These are phyloP conservation scores for Diaporthe sp. DNA, from an alignment of 2,329 filamentous ascomycete species.

Conservation along the genomic window DNA sequence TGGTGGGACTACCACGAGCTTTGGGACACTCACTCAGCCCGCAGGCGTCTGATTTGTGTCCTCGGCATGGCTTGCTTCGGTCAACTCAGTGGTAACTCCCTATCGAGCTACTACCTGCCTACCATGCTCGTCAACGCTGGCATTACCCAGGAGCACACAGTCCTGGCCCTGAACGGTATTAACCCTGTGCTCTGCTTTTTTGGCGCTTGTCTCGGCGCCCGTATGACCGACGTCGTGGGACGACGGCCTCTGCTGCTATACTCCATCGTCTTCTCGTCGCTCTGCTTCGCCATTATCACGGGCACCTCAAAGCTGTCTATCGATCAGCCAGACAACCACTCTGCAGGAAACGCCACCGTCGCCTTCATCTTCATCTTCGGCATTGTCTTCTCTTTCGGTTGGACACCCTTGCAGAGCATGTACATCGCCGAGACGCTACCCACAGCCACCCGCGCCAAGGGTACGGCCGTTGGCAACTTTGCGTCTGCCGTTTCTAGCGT, in stretches of 20 bases:
- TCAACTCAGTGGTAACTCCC: slow-evolving; percentile 65
- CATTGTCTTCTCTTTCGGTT: slow-evolving; percentile 65
- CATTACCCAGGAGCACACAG: slow-evolving; percentile 61
- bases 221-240: slow-evolving; percentile 69
- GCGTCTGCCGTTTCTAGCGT: slow-evolving; percentile 55
- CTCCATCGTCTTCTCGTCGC: slow-evolving; percentile 60
- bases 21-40: slow-evolving; percentile 62
- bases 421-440: slow-evolving; percentile 64
- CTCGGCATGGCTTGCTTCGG: slow-evolving; percentile 66
- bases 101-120: slow-evolving; percentile 69
- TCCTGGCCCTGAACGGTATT: slow-evolving; percentile 65
- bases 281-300: slow-evolving; percentile 64
- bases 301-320: slow-evolving; percentile 61
- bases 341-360: slow-evolving; percentile 60
- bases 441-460: slow-evolving; percentile 61
- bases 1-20: slow-evolving; percentile 71
- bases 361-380: slow-evolving; percentile 68
- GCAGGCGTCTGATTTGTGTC: slow-evolving; percentile 65
- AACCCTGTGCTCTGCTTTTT: slow-evolving; percentile 68
- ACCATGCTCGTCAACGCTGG: slow-evolving; percentile 65
- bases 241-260: slow-evolving; percentile 68
- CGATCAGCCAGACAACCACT: slow-evolving; percentile 51
- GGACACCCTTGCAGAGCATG: slow-evolving; percentile 64
- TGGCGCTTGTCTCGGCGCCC: slow-evolving; percentile 66
- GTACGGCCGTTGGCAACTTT: slow-evolving; percentile 59